phyloP scores from a whole-genome alignment of 371 early-diverging fungal genomes.

The Mucor piriformis region DNA sequence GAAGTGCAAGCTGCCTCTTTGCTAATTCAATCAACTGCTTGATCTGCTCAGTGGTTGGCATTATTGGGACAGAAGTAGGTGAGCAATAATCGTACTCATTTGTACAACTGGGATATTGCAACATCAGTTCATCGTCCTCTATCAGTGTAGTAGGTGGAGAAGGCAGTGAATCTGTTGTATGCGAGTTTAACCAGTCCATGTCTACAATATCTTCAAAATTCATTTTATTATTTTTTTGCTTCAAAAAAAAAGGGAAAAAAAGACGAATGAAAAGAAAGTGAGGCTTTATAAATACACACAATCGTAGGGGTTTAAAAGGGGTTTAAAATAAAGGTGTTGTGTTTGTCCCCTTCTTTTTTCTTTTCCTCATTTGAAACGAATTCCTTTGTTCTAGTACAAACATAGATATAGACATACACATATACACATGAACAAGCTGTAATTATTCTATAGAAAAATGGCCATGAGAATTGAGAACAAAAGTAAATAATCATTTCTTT shows the following conservation, averaged over 20 bases:
- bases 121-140: slow-evolving; percentile 11
- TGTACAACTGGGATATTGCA: not conserved
- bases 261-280: slow-evolving; percentile 6
- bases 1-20: slow-evolving; percentile 35
- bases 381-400: not conserved
- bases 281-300: not conserved
- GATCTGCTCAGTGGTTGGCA: slow-evolving; percentile 39
- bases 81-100: not conserved
- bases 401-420: not conserved
- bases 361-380: not conserved
- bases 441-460: too few species aligned
- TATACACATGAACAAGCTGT: too few species aligned
- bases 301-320: not conserved
- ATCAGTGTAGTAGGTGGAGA: slow-evolving; percentile 15
- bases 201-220: slow-evolving; percentile 44
- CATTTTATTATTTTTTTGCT: slow-evolving; percentile 16
- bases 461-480: not conserved
- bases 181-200: slow-evolving; percentile 42
- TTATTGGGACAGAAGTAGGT: not conserved
- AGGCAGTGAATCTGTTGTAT: slow-evolving; percentile 22
- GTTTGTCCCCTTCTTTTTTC: not conserved
- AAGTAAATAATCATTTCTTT: slow-evolving; percentile 1
- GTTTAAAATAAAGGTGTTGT: not conserved
- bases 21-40: slow-evolving; percentile 39
- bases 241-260: not conserved